Evolutionary conservation across 805 yeast species (phyloP).

Genomic region (Candida palmyrensis): DNA sequence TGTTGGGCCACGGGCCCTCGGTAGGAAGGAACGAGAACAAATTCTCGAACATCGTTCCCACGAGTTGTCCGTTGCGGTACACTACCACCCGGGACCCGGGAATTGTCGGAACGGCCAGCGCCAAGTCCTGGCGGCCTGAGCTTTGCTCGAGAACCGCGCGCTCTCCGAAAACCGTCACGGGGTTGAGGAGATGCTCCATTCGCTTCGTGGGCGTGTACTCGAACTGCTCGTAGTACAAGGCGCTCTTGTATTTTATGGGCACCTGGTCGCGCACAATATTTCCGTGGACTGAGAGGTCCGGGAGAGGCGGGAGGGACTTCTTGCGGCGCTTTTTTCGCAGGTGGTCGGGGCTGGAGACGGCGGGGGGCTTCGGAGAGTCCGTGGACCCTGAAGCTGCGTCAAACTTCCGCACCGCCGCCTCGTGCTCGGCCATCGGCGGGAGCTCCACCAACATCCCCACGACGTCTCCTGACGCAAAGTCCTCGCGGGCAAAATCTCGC

Average conservation of each 20-base stretch:
- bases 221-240: constrained; percentile 76
- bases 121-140: constrained; percentile 13
- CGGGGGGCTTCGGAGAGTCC: neutral
- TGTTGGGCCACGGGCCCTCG: constrained; percentile 28
- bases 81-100: constrained; percentile 59
- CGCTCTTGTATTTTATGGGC: constrained; percentile 77
- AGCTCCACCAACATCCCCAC: constrained; percentile 72
- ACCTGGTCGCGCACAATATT: constrained; percentile 76
- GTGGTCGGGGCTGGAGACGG: neutral
- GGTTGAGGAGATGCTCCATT: constrained; percentile 71
- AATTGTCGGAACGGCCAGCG: constrained; percentile 43
- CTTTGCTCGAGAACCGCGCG: constrained; percentile 52
- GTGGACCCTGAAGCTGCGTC: constrained; percentile 8
- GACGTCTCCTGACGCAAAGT: constrained; percentile 68
- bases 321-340: constrained; percentile 9
- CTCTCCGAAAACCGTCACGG: constrained; percentile 68
- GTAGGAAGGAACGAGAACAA: constrained; percentile 76
- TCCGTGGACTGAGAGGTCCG: constrained; percentile 10
- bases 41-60: constrained; percentile 63
- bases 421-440: constrained; percentile 50
- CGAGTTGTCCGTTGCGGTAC: constrained; percentile 68
- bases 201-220: constrained; percentile 68
- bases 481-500: constrained; percentile 40
- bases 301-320: constrained; percentile 12
- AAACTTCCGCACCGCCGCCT: constrained; percentile 31